A percentile compares a stretch with the other conserved stretches of the same genome.
Evolutionary conservation across 2,329 filamentous ascomycete genomes (phyloP).

Genomic region (Colletotrichum somersetense): DNA sequence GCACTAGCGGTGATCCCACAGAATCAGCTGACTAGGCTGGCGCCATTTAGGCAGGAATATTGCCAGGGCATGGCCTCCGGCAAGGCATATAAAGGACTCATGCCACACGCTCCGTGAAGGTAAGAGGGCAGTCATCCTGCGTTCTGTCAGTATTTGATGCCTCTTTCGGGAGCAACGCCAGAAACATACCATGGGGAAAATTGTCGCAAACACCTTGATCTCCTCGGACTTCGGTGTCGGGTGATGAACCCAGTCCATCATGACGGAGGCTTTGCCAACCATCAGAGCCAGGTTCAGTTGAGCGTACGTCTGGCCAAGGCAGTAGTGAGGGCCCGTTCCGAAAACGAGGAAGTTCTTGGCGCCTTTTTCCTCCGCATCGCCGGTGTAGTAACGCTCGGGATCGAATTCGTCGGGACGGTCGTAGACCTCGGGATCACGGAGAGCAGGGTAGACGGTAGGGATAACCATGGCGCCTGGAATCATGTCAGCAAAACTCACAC

Average conservation of each 20-base stretch:
- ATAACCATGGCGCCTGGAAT: constrained; percentile 86
- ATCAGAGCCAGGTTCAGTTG: constrained; percentile 89
- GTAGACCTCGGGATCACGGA: constrained; percentile 94
- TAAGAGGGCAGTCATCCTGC: constrained; percentile 86
- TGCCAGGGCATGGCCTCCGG: constrained; percentile 2
- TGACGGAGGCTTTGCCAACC: constrained; percentile 89
- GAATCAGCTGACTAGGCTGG: constrained; percentile 5
- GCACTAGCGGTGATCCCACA: constrained; percentile 25
- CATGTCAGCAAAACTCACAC: constrained; percentile 16
- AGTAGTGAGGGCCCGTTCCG: constrained; percentile 96
- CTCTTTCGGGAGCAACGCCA: constrained; percentile 27
- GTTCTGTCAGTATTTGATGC: constrained; percentile 39
- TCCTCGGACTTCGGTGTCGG: constrained; percentile 87
- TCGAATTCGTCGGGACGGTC: constrained; percentile 89
- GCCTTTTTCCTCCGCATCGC: constrained; percentile 86
- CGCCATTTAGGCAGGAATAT: constrained; percentile 12
- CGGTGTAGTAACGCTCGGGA: constrained; percentile 91
- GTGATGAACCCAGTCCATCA: constrained; percentile 91
- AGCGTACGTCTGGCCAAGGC: constrained; percentile 92
- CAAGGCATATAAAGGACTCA: constrained; percentile 45
- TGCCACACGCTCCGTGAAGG: constrained; percentile 71
- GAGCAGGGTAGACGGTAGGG: constrained; percentile 88
- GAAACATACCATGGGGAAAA: constrained; percentile 89
- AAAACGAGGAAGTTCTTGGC: constrained; percentile 98
- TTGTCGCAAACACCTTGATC: constrained; percentile 98